Conservation (phyloP, 2,329 filamentous ascomycete genomes). For the Dactylellina cionopaga region DNA sequence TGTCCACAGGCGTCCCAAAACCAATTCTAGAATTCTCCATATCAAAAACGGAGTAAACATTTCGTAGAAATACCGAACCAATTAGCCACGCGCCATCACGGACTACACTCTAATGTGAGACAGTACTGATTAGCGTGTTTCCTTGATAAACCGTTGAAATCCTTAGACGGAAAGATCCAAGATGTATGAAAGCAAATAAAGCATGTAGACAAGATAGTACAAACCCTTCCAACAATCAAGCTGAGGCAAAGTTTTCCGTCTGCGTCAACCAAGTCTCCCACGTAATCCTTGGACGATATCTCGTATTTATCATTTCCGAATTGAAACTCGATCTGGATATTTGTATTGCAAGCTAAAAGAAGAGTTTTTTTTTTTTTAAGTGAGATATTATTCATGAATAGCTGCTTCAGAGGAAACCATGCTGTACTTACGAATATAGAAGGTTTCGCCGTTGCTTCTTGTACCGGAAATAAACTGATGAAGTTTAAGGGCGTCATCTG, state of each 20-base stretch:
- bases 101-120: constrained; percentile 24
- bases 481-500: constrained; percentile 72
- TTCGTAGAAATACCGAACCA: constrained; percentile 87
- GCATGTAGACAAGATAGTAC: constrained; percentile 2
- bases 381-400: no score
- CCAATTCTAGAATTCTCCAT: constrained; percentile 74
- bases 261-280: constrained; percentile 62
- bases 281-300: constrained; percentile 77
- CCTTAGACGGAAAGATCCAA: background rate
- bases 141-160: background rate
- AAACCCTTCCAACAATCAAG: constrained; percentile 54
- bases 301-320: constrained; percentile 75
- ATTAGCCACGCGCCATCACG: constrained; percentile 72
- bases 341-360: constrained; percentile 76
- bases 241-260: constrained; percentile 61
- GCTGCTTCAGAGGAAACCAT: no score
- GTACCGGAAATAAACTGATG: constrained; percentile 75
- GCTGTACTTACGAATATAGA: constrained; percentile 60
- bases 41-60: constrained; percentile 88
- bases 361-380: background rate
- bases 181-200: background rate
- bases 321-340: constrained; percentile 69
- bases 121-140: background rate
- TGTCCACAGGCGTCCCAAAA: constrained; percentile 56
- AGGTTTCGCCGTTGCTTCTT: constrained; percentile 69